Evolutionary conservation across 1,139 yeast species (phyloP).

Genomic region (Candida sanyaensis): DNA sequence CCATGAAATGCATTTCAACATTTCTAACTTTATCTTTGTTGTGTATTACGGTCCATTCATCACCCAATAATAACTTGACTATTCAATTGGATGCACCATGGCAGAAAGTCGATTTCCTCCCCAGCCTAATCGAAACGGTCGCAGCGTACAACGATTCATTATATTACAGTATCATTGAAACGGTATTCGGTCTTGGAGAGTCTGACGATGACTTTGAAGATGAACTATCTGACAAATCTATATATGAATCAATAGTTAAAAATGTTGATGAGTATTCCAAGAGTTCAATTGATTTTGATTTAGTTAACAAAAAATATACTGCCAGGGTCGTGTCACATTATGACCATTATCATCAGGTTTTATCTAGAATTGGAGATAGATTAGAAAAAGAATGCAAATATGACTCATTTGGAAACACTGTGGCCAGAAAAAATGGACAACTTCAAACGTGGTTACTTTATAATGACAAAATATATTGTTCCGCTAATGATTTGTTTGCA

Average conservation of each 20-base stretch:
- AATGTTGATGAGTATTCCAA: slow-evolving; percentile 19
- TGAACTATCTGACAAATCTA: slow-evolving; percentile 34
- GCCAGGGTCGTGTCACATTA: slow-evolving; percentile 71
- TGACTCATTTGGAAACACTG: slow-evolving; percentile 39
- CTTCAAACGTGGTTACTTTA: slow-evolving; percentile 54
- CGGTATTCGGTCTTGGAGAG: slow-evolving; percentile 32
- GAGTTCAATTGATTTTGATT: slow-evolving; percentile 48
- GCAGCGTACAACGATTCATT: slow-evolving; percentile 50
- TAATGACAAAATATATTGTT: slow-evolving; percentile 59
- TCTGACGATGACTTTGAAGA: slow-evolving; percentile 20
- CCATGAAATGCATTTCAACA: background rate
- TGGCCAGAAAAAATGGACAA: slow-evolving; percentile 21
- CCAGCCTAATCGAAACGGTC: slow-evolving; percentile 57
- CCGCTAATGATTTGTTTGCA: slow-evolving; percentile 69
- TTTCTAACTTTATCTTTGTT: background rate
- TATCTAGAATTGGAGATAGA: slow-evolving; percentile 20
- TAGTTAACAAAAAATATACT: slow-evolving; percentile 54
- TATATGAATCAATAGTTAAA: slow-evolving; percentile 36
- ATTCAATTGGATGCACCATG: slow-evolving; percentile 18
- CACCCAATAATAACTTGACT: slow-evolving; percentile 3
- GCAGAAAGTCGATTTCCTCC: slow-evolving; percentile 27
- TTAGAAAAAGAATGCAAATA: slow-evolving; percentile 25
- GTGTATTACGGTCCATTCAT: background rate
- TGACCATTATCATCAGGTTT: slow-evolving; percentile 43
- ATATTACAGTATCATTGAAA: slow-evolving; percentile 47